Base-by-base conservation (phyloP, 2,329 filamentous ascomycete species). In the Neofusicoccum parvum region DNA sequence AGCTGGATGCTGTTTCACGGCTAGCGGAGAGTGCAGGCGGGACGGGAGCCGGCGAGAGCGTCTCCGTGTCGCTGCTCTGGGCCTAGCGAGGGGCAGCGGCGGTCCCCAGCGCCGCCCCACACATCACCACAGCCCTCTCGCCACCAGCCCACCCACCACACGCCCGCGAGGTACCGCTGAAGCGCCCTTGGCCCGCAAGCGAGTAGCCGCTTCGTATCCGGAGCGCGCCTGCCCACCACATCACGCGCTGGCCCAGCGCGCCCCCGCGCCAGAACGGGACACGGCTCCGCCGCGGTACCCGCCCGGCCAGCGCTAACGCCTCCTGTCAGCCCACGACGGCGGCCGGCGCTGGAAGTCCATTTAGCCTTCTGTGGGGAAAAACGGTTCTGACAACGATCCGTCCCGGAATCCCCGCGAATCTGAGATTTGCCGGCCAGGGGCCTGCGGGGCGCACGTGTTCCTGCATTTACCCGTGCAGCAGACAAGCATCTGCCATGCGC, bases 281-380 rank as follows among this genome's bases (percentile, higher is more conserved):
- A 15, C 9, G 12, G 17, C 53, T 43, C 37, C 53, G 51, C n/a
- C 27, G 27, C 27, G 27, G 27, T 32, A 5, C 27, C 27, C 5
- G 27, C 5, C 27, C 51, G 39, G 34, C 7, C 53, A 36, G 17
- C 39, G 34, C 41, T 12, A 32, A 17, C 32, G 9, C 15, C 20
- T 11, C 41, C 54, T 11, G 27, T 60, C 43, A 48, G n/a, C 41
- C 56, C 43, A 48, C 43, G 14, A 11, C 20, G 14, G 23, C 17
- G 20, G 53, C 2, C 53, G 36, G 56, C n/a, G 6, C 5, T 4
- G 32, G 56, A 59, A 15, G 56, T 60, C 56, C 56, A 60, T 60
- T 60, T 60, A 60, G 56, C 56, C 56, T 60, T 56, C 27, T 32
- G 27, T 60, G 56, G 46, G 56, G 56, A 41, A 43, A 15, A 46